Evolutionary conservation across 805 yeast genomes (phyloP).

Genomic region (Yamadazyma scolyti): DNA sequence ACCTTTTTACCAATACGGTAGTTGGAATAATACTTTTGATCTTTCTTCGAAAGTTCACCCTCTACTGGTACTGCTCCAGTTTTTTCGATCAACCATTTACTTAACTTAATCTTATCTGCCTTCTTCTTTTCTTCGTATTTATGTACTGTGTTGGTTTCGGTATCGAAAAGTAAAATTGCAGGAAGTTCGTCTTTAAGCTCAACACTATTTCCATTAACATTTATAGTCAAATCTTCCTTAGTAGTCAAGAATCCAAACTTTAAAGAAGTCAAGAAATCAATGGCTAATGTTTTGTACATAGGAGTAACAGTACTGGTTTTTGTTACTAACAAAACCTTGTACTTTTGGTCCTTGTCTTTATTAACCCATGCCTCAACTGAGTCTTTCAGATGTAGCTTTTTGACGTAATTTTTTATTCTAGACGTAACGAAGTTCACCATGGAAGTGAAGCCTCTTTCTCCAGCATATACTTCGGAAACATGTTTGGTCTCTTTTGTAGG

Average conservation of each 20-base stretch:
- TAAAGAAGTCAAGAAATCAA: constrained; percentile 56
- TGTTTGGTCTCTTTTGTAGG: constrained; percentile 24
- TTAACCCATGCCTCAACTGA: constrained; percentile 20
- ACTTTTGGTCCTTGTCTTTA: constrained; percentile 17
- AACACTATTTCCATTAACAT: constrained; percentile 16
- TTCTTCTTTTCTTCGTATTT: constrained; percentile 16
- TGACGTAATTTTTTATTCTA: constrained; percentile 64
- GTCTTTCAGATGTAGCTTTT: constrained; percentile 33
- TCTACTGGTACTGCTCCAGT: constrained; percentile 28
- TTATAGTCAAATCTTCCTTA: constrained; percentile 11
- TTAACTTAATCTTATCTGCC: constrained; percentile 26
- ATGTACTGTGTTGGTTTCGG: constrained; percentile 1
- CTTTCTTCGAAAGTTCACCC: constrained; percentile 36
- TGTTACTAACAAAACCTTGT: constrained; percentile 52
- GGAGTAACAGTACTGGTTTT: constrained; percentile 49
- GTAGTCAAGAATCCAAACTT: constrained; percentile 45
- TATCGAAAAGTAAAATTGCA: constrained; percentile 13
- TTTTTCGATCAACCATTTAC: constrained; percentile 28
- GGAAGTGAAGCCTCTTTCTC: constrained; percentile 55
- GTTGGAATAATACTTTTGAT: constrained; percentile 21
- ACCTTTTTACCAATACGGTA: constrained; percentile 26
- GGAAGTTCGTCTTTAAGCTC: constrained; percentile 20
- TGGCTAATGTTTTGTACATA: constrained; percentile 59
- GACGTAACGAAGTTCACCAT: constrained; percentile 53
- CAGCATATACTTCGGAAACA: constrained; percentile 55